Conservation (phyloP, 768 basidiomycete genomes). For the Agrocybe pediades region DNA sequence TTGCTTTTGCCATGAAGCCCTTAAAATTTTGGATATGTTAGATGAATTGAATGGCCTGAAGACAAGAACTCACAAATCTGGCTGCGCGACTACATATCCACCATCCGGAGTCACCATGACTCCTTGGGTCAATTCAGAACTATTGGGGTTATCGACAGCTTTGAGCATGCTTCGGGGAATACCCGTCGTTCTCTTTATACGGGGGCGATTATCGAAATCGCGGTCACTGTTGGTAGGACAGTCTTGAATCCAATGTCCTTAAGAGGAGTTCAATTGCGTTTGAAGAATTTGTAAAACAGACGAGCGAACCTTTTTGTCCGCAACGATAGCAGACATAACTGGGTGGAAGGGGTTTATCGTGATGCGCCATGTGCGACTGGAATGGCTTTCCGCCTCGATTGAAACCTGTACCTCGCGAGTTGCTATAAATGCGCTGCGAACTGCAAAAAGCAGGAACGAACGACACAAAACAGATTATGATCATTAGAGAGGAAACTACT, state of each 20-base stretch:
- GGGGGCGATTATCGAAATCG: slow-evolving; percentile 90
- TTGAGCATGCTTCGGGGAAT: slow-evolving; percentile 98
- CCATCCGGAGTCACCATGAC: slow-evolving; percentile 99
- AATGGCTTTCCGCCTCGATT: slow-evolving; percentile 63
- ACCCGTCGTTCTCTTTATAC: slow-evolving; percentile 97
- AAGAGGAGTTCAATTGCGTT: slow-evolving; percentile 11
- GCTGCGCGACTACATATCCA: slow-evolving; percentile 95
- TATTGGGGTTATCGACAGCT: slow-evolving; percentile 85
- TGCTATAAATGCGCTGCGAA: slow-evolving; percentile 68
- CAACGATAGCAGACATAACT: slow-evolving; percentile 99
- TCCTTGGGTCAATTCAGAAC: slow-evolving; percentile 72
- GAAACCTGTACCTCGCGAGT: slow-evolving; percentile 66
- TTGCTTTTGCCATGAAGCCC: slow-evolving; percentile 95
- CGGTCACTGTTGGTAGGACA: slow-evolving; percentile 98
- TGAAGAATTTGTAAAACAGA: neutral
- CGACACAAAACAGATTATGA: slow-evolving; percentile 44
- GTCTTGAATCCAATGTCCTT: slow-evolving; percentile 99
- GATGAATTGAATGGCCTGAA: neutral
- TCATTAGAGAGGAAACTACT: slow-evolving; percentile 77
- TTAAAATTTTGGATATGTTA: slow-evolving; percentile 28
- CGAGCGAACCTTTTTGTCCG: slow-evolving; percentile 86
- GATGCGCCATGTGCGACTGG: slow-evolving; percentile 49
- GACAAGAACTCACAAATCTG: slow-evolving; percentile 78
- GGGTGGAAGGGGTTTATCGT: slow-evolving; percentile 82
- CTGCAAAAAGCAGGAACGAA: slow-evolving; percentile 42